Evolutionary conservation across 108 stramenopile species (phyloP).

Genomic region (Pseudonitzschia delicatissima): DNA sequence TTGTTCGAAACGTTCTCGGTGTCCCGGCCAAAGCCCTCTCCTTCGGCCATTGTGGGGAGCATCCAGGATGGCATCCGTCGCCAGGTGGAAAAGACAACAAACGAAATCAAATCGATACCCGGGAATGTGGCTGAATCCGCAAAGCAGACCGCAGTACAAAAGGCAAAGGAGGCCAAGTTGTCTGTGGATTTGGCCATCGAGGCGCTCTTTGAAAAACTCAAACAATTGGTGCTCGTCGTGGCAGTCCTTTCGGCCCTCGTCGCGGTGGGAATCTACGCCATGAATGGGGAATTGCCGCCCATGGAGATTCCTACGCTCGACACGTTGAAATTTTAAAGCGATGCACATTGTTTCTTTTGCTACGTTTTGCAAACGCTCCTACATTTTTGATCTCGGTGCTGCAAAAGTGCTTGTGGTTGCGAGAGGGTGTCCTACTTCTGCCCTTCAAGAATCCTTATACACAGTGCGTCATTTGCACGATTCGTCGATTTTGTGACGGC

Average conservation of each 20-base stretch:
- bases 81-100: constrained; percentile 10
- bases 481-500: no score
- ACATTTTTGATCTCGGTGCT: no score
- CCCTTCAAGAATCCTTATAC: no score
- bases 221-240: neutral
- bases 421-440: no score
- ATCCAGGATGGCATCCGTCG: neutral
- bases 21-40: constrained; percentile 3
- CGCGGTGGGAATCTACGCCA: neutral
- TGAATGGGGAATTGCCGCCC: neutral
- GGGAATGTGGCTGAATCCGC: constrained; percentile 11
- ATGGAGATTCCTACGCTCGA: no score
- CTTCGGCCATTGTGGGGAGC: neutral
- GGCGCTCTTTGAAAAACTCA: neutral
- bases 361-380: no score
- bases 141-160: constrained; percentile 3
- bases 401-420: no score
- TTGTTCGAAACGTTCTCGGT: constrained; percentile 13
- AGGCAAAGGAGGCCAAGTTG: neutral
- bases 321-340: no score
- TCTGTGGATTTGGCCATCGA: neutral
- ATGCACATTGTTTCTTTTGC: no score
- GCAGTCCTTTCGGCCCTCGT: neutral
- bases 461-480: no score
- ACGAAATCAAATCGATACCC: constrained; percentile 15